These are phyloP conservation scores for Coemansia asiatica DNA, from an alignment of 192 early-diverging fungal genomes.

Conservation along the genomic window DNA sequence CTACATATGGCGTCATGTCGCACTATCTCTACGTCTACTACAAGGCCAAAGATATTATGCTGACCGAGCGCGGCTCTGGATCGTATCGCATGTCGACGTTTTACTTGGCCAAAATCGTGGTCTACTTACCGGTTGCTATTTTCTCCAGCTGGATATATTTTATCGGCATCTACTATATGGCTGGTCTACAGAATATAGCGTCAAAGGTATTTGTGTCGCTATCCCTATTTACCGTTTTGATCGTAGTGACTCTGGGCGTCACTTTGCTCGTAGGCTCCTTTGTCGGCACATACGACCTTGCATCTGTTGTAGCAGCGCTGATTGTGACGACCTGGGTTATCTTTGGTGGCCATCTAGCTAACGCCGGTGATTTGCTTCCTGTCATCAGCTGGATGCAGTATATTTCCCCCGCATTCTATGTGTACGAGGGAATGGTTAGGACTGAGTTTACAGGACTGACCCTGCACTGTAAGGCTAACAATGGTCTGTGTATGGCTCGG, in stretches of 20 bases:
- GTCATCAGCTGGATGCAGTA: constrained; percentile 57
- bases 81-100: constrained; percentile 66
- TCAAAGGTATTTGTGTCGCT: constrained; percentile 35
- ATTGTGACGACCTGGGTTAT: constrained; percentile 49
- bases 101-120: constrained; percentile 62
- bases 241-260: constrained; percentile 49
- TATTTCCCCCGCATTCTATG: constrained; percentile 50
- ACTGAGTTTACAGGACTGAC: constrained; percentile 49
- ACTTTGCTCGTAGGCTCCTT: constrained; percentile 50
- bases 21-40: constrained; percentile 58
- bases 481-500: constrained; percentile 47
- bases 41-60: constrained; percentile 58
- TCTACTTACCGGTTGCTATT: constrained; percentile 52
- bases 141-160: constrained; percentile 53
- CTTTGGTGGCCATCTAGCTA: constrained; percentile 54
- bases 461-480: constrained; percentile 47
- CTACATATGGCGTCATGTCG: constrained; percentile 61
- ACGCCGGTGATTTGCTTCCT: constrained; percentile 48
- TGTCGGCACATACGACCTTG: constrained; percentile 40
- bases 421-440: constrained; percentile 52
- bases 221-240: constrained; percentile 38
- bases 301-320: constrained; percentile 45
- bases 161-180: constrained; percentile 55
- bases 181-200: constrained; percentile 37
- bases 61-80: constrained; percentile 64